Conservation (phyloP, 352 stramenopile genomes). For the Pythium dissotocum region DNA sequence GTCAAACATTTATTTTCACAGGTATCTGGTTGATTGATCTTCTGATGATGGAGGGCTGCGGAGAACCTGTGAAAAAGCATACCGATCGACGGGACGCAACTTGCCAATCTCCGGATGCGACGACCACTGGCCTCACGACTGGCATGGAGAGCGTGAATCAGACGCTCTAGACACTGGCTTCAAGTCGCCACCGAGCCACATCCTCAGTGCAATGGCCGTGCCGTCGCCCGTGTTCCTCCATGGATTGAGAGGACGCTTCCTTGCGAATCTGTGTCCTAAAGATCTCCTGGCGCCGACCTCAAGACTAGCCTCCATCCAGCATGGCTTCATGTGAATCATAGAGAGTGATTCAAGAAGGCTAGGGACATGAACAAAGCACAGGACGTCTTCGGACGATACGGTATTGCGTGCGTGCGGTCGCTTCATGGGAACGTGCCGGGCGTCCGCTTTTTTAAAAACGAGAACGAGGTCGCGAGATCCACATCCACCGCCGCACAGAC, state of each 20-base stretch:
- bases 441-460: slow-evolving; percentile 5
- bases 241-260: not conserved
- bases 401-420: not conserved
- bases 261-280: not conserved
- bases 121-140: not conserved
- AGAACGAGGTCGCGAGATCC: not conserved
- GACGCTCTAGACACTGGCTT: not conserved
- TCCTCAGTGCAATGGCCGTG: not conserved
- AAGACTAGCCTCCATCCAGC: not conserved
- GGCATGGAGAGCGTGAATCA: not conserved
- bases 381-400: not conserved
- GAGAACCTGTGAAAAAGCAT: not conserved
- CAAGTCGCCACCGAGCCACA: slow-evolving; percentile 1
- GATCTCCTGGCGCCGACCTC: not conserved
- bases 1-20: not conserved
- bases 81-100: not conserved
- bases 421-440: slow-evolving; percentile 6
- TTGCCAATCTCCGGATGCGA: slow-evolving; percentile 6
- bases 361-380: not conserved
- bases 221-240: not conserved
- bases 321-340: not conserved
- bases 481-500: not conserved
- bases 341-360: not conserved
- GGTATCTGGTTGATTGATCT: not conserved
- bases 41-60: not conserved